Evolutionary conservation across 2,329 filamentous ascomycete genomes (phyloP).

Genomic region (Neonectria magnoliae): DNA sequence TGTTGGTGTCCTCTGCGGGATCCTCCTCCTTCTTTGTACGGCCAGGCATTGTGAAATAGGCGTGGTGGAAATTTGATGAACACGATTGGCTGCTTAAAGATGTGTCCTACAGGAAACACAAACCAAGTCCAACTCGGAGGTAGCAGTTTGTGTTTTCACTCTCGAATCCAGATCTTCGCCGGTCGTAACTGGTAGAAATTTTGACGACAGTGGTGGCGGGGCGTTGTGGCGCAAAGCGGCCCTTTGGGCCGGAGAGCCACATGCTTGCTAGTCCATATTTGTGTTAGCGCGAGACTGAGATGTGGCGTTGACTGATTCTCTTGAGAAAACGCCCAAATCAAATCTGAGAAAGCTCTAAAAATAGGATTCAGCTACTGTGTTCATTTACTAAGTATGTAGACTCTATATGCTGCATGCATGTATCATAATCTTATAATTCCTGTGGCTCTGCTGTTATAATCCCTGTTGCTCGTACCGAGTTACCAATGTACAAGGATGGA

Average conservation of each 20-base stretch:
- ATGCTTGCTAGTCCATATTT: no score
- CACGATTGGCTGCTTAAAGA: background rate
- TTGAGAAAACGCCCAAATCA: no score
- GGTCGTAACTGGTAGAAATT: conserved; percentile 21
- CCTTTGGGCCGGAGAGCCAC: background rate
- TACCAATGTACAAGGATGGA: no score
- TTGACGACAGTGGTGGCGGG: conserved; percentile 15
- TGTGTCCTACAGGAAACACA: background rate
- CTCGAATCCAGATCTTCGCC: conserved; percentile 8
- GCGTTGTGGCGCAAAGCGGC: conserved; percentile 12
- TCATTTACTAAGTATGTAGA: no score
- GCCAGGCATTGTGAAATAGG: conserved; percentile 49
- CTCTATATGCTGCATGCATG: no score
- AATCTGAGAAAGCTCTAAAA: no score
- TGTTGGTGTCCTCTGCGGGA: conserved; percentile 50
- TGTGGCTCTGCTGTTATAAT: no score
- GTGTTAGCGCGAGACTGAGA: no score
- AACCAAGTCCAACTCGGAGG: background rate
- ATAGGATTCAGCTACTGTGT: no score
- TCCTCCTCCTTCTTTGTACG: conserved; percentile 50
- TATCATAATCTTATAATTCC: no score
- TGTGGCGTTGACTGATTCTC: no score
- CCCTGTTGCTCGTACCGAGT: no score
- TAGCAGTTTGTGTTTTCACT: background rate
- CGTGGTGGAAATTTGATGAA: background rate